phyloP scores from a whole-genome alignment of 768 basidiomycete genomes.

The Rhizopogon vesiculosus region DNA sequence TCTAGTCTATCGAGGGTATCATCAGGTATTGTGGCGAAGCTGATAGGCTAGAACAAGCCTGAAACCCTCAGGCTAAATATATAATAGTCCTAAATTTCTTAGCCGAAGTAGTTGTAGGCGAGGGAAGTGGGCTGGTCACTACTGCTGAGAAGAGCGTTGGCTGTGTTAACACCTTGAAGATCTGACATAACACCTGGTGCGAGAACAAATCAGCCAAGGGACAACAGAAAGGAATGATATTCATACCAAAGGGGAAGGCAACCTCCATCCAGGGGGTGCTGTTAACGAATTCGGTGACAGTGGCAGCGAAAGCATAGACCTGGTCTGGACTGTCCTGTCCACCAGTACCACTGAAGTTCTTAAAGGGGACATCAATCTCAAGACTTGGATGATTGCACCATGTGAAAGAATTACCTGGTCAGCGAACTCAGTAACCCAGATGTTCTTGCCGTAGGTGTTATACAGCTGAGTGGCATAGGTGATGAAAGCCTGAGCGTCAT shows the following conservation, averaged over 20 bases:
- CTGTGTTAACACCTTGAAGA: slow-evolving; percentile 50
- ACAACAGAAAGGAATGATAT: background rate
- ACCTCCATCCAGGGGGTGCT: slow-evolving; percentile 27
- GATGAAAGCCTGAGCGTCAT: slow-evolving; percentile 41
- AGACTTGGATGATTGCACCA: background rate
- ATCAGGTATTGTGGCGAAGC: background rate
- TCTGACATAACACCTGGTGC: slow-evolving; percentile 50
- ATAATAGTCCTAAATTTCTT: background rate
- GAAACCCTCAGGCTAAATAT: background rate
- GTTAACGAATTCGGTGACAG: slow-evolving; percentile 43
- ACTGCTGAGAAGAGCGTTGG: slow-evolving; percentile 46
- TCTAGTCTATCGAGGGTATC: slow-evolving; percentile 4
- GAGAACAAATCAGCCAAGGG: slow-evolving; percentile 6
- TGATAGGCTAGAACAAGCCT: slow-evolving; percentile 4
- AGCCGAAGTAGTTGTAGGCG: slow-evolving; percentile 44
- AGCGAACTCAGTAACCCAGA: slow-evolving; percentile 73
- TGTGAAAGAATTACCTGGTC: slow-evolving; percentile 41
- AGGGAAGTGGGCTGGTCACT: slow-evolving; percentile 48
- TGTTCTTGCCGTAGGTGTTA: slow-evolving; percentile 32
- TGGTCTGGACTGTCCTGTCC: slow-evolving; percentile 35
- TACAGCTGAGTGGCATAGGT: slow-evolving; percentile 46
- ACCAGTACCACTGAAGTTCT: slow-evolving; percentile 51
- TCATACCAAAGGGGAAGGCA: slow-evolving; percentile 61
- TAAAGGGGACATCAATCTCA: background rate
- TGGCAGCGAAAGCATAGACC: slow-evolving; percentile 44